phyloP scores from a whole-genome alignment of 768 basidiomycete species.

The Mycena indigotica region DNA sequence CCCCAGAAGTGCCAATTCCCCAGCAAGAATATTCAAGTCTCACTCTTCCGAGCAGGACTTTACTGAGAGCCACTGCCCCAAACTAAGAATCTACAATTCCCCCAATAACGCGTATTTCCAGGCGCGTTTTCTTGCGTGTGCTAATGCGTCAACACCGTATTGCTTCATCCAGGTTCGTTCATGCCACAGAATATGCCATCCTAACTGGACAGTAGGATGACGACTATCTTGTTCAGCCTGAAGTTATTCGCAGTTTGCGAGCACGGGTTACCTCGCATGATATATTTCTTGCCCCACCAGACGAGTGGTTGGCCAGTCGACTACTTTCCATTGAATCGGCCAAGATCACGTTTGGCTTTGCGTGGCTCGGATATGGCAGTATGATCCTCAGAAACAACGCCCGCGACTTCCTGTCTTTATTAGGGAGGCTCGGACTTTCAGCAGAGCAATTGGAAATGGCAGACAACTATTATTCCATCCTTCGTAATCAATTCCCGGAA shows the following conservation, averaged over 20 bases:
- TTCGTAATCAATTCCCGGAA: slow-evolving; percentile 58
- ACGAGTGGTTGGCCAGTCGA: slow-evolving; percentile 59
- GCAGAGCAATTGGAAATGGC: slow-evolving; percentile 62
- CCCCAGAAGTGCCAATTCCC: slow-evolving; percentile 40
- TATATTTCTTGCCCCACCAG: slow-evolving; percentile 61
- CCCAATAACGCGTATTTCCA: slow-evolving; percentile 60
- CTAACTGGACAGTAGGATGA: slow-evolving; percentile 52
- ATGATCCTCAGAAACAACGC: slow-evolving; percentile 49
- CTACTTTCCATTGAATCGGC: slow-evolving; percentile 44
- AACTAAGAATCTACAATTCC: slow-evolving; percentile 59
- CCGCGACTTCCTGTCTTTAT: slow-evolving; percentile 50
- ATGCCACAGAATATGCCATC: slow-evolving; percentile 1
- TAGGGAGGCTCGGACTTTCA: slow-evolving; percentile 45
- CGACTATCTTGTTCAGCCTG: slow-evolving; percentile 63
- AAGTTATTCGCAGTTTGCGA: slow-evolving; percentile 55
- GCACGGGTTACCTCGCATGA: slow-evolving; percentile 36
- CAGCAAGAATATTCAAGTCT: not conserved
- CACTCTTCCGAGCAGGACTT: slow-evolving; percentile 40
- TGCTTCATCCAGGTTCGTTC: slow-evolving; percentile 63
- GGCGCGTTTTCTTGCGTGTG: slow-evolving; percentile 62
- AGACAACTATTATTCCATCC: slow-evolving; percentile 68
- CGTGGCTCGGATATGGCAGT: slow-evolving; percentile 69
- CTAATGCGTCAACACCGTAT: slow-evolving; percentile 49
- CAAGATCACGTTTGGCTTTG: slow-evolving; percentile 55
- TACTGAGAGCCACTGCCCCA: slow-evolving; percentile 44